Conservation (phyloP, 2,329 filamentous ascomycete genomes). For the Pestalotiopsis sp. region DNA sequence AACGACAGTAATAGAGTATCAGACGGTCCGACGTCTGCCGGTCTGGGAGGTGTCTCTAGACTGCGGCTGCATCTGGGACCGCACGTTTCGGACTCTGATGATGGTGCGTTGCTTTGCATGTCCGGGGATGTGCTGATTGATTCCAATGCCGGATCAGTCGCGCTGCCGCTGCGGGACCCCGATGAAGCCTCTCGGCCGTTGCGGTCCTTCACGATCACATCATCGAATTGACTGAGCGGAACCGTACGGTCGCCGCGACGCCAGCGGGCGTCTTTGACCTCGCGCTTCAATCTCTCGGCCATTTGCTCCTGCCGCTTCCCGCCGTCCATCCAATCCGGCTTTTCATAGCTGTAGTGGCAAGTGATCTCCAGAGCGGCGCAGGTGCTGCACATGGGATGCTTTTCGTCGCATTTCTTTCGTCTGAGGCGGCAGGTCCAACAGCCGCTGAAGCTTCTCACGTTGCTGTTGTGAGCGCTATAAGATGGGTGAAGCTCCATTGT, state of each 20-base stretch:
- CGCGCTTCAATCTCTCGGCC: constrained; percentile 26
- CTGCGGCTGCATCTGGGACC: constrained; percentile 10
- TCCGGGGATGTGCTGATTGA: not conserved
- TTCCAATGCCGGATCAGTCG: not conserved
- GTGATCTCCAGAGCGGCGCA: constrained; percentile 38
- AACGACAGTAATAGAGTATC: constrained; percentile 23
- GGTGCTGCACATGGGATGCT: constrained; percentile 34
- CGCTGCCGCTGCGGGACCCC: not conserved
- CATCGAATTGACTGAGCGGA: not conserved
- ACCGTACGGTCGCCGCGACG: constrained; percentile 9
- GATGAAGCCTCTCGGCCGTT: not conserved
- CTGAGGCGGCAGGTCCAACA: constrained; percentile 44
- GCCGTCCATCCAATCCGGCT: constrained; percentile 38
- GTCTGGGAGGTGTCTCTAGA: not conserved
- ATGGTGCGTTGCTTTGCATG: not conserved
- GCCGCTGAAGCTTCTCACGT: constrained; percentile 12
- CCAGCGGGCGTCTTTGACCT: constrained; percentile 21
- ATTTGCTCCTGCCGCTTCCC: constrained; percentile 34
- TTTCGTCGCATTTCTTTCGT: constrained; percentile 44
- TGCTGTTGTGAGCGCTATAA: not conserved
- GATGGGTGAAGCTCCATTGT: not conserved
- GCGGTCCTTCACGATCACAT: not conserved
- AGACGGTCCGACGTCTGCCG: constrained; percentile 12
- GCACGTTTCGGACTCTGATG: not conserved
- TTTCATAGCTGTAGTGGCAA: constrained; percentile 36